Evolutionary conservation across 2,329 filamentous ascomycete genomes (phyloP).

Genomic region (Didymella keratinophila): DNA sequence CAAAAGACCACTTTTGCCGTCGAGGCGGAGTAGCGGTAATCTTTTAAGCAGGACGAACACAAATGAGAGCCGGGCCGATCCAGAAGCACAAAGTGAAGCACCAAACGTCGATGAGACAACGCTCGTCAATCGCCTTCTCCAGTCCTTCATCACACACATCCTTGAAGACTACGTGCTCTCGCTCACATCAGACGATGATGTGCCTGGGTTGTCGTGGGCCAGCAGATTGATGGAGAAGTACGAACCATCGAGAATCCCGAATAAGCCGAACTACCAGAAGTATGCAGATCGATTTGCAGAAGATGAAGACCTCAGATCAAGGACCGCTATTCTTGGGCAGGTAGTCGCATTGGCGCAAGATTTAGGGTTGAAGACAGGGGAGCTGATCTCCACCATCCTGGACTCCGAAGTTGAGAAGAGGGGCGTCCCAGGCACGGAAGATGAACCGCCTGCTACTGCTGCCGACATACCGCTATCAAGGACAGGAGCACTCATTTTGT

Average conservation of each 20-base stretch:
- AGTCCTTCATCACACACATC: conserved; percentile 80
- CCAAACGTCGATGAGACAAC: conserved; percentile 63
- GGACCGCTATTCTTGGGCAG: conserved; percentile 74
- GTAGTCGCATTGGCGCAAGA: conserved; percentile 72
- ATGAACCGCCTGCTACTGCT: conserved; percentile 61
- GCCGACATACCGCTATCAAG: conserved; percentile 65
- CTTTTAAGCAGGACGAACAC: conserved; percentile 49
- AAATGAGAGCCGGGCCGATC: conserved; percentile 57
- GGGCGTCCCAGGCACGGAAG: conserved; percentile 58
- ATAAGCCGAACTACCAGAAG: conserved; percentile 67
- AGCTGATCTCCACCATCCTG: conserved; percentile 57
- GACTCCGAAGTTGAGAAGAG: conserved; percentile 51
- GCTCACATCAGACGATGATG: conserved; percentile 54
- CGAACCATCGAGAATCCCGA: conserved; percentile 65
- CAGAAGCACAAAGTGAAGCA: conserved; percentile 60
- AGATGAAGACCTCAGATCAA: conserved; percentile 66
- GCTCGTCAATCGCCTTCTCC: conserved; percentile 70
- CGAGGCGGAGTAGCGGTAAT: conserved; percentile 63
- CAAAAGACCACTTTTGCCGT: conserved; percentile 70
- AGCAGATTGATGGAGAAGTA: conserved; percentile 72
- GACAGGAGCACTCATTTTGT: conserved; percentile 62
- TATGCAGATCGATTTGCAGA: conserved; percentile 70
- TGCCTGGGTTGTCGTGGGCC: conserved; percentile 60
- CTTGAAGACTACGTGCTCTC: conserved; percentile 76
- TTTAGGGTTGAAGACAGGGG: conserved; percentile 58